Percentiles rank a stretch among this genome's conserved stretches.
phyloP scores from a whole-genome alignment of 2,329 filamentous ascomycete species.

The Aureobasidium sp. region DNA sequence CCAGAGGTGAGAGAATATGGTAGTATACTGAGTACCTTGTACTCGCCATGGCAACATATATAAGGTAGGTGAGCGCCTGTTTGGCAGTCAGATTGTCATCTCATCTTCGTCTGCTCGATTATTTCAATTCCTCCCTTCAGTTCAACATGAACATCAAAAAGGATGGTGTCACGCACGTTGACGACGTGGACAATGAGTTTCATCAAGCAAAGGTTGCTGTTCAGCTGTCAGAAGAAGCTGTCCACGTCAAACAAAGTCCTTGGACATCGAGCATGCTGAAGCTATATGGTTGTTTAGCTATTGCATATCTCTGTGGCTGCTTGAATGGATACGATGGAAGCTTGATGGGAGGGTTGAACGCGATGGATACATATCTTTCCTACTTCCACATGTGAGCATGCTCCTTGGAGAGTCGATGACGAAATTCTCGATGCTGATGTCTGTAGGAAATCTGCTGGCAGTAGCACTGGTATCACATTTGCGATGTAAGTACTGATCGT shows the following conservation, averaged over 20 bases:
- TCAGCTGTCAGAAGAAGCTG: conserved; percentile 1
- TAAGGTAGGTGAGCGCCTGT: background rate
- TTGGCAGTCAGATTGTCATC: background rate
- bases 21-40: background rate
- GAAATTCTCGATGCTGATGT: background rate
- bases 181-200: background rate
- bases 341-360: conserved; percentile 7
- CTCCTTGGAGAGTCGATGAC: background rate
- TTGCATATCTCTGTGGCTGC: conserved; percentile 9
- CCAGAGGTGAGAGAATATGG: background rate
- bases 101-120: background rate
- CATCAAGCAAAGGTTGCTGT: conserved; percentile 2
- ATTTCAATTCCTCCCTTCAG: background rate
- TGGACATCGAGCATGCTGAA: background rate
- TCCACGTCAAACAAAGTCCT: conserved; percentile 1
- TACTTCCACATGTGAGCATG: conserved; percentile 2
- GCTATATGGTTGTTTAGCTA: conserved; percentile 1
- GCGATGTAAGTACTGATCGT: conserved; percentile 38
- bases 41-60: background rate
- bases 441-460: background rate
- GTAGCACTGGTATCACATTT: conserved; percentile 38
- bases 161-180: background rate
- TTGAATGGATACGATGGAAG: conserved; percentile 12
- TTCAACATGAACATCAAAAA: conserved; percentile 2
- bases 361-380: background rate